These are phyloP conservation scores for Rhizopogon salebrosus DNA, from an alignment of 768 basidiomycete species.

Conservation along the genomic window DNA sequence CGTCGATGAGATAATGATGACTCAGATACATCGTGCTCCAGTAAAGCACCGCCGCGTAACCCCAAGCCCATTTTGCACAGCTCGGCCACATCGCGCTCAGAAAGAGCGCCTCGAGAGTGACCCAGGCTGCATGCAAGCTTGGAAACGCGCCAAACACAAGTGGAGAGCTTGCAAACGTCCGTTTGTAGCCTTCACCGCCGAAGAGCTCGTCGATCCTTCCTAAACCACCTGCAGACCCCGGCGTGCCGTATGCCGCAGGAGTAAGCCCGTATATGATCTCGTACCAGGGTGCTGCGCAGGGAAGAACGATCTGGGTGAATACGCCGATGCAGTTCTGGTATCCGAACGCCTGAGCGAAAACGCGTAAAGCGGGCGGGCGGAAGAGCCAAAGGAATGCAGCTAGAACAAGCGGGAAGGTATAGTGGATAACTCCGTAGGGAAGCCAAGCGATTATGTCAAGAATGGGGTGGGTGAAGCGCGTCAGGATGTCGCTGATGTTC, in stretches of 20 bases:
- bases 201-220: conserved; percentile 89
- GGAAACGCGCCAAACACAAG: conserved; percentile 98
- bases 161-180: conserved; percentile 79
- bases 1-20: conserved; percentile 98
- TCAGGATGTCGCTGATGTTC: conserved; percentile 96
- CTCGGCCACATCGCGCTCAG: conserved; percentile 92
- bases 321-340: conserved; percentile 92
- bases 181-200: conserved; percentile 68
- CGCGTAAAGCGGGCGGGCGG: conserved; percentile 73
- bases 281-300: conserved; percentile 96
- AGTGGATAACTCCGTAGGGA: conserved; percentile 95
- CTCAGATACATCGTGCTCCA: conserved; percentile 99
- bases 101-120: conserved; percentile 91
- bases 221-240: conserved; percentile 90
- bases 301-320: conserved; percentile 80
- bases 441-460: conserved; percentile 95
- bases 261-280: conserved; percentile 95
- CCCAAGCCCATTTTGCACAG: conserved; percentile 64
- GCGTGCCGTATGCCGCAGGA: conserved; percentile 88
- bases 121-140: conserved; percentile 84
- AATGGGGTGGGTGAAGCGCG: conserved; percentile 86
- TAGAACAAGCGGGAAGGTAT: conserved; percentile 80
- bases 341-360: conserved; percentile 85
- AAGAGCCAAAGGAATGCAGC: conserved; percentile 88
- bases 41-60: conserved; percentile 80